phyloP scores from a whole-genome alignment of 495 filamentous ascomycete genomes.

The Xylaria castorea region DNA sequence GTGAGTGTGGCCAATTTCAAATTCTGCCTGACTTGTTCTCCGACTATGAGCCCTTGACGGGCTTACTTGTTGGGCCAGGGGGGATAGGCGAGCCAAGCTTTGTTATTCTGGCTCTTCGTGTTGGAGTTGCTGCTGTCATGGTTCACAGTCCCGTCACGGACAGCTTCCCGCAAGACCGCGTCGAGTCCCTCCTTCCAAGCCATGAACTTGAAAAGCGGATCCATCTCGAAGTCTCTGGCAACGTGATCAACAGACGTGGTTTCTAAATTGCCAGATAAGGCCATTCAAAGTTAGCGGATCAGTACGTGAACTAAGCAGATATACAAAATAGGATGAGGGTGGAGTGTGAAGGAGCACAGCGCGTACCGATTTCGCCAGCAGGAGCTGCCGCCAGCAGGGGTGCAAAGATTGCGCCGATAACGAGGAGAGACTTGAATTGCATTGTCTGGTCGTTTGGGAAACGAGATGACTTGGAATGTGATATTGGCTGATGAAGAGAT shows the following conservation, averaged over 20 bases:
- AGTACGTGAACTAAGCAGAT: background rate
- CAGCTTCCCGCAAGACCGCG: background rate
- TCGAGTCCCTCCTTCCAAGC: constrained; percentile 6
- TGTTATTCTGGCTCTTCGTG: no score
- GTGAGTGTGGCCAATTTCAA: no score
- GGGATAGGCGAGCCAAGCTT: no score
- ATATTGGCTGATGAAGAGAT: background rate
- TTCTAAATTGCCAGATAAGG: background rate
- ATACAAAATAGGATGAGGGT: background rate
- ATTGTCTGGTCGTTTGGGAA: background rate
- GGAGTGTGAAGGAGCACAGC: background rate
- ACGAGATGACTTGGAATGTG: background rate
- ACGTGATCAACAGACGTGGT: background rate
- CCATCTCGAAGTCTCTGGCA: background rate
- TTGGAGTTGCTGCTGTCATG: background rate
- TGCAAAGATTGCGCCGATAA: constrained; percentile 4
- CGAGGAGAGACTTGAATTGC: background rate
- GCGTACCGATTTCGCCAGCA: background rate
- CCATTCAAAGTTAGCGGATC: background rate
- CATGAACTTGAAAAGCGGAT: background rate
- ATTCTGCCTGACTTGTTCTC: no score
- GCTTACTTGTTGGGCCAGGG: no score
- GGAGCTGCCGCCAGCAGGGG: background rate
- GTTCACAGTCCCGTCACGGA: background rate
- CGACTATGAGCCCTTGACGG: no score